Conservation (phyloP, 257 asterid species). For the Nicotiana paniculata region DNA sequence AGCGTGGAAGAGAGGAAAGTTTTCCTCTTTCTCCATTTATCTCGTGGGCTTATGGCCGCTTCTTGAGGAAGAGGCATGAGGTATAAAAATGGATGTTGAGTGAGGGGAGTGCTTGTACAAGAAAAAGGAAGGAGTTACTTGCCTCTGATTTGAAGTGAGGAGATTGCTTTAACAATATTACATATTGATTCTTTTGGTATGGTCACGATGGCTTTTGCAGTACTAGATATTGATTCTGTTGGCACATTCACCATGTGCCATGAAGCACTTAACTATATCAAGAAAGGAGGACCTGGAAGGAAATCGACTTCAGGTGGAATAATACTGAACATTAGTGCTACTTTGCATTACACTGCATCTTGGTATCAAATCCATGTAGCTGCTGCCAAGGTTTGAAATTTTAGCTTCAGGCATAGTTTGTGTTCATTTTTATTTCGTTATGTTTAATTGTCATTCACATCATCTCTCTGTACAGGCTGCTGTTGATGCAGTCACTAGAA, state of each 20-base stretch:
- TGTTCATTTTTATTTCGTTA: not conserved
- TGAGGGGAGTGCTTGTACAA: not conserved
- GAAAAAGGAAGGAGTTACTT: not conserved
- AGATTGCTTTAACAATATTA: slow-evolving; percentile 33
- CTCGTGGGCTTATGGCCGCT: not conserved
- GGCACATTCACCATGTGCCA: slow-evolving; percentile 97
- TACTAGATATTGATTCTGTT: slow-evolving; percentile 83
- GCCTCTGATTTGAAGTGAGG: not conserved
- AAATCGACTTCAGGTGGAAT: slow-evolving; percentile 59
- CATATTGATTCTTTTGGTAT: slow-evolving; percentile 81
- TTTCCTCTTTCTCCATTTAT: not conserved
- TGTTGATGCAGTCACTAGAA: slow-evolving; percentile 73
- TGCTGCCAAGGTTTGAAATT: slow-evolving; percentile 69
- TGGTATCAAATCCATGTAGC: slow-evolving; percentile 94
- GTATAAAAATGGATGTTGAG: not conserved
- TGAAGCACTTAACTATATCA: slow-evolving; percentile 61
- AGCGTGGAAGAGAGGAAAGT: not conserved
- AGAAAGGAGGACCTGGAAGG: slow-evolving; percentile 63
- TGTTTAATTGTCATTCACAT: not conserved
- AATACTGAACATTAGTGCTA: slow-evolving; percentile 80
- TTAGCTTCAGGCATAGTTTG: slow-evolving; percentile 5
- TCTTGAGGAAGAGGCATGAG: not conserved
- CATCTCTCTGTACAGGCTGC: slow-evolving; percentile 52
- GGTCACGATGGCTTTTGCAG: slow-evolving; percentile 40
- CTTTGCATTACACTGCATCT: slow-evolving; percentile 80